These are phyloP conservation scores for Arctium minus DNA, from an alignment of 129 eudicot genomes.

Conservation along the genomic window DNA sequence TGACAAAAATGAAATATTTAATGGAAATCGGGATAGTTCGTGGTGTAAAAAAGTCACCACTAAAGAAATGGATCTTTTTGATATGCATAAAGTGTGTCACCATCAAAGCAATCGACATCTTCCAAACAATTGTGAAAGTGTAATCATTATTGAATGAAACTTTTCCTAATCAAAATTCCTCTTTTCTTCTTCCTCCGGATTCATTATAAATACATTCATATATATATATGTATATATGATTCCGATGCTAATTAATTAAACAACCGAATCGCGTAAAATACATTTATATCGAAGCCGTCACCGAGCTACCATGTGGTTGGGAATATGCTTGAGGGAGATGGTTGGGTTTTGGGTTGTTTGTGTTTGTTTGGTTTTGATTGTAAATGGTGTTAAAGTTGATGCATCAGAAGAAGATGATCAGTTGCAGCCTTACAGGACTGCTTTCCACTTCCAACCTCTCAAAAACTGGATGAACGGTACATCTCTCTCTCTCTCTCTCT, in stretches of 20 bases:
- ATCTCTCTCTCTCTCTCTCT: background rate
- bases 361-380: conserved; percentile 7
- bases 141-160: background rate
- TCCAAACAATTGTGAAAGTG: background rate
- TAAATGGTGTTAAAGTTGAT: conserved; percentile 13
- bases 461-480: conserved; percentile 72
- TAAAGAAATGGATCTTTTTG: background rate
- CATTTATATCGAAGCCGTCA: background rate
- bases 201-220: background rate
- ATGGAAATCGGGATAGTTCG: background rate
- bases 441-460: conserved; percentile 68
- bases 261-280: background rate
- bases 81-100: background rate
- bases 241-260: background rate
- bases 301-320: background rate
- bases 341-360: background rate
- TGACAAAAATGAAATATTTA: no score
- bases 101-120: conserved; percentile 9
- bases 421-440: conserved; percentile 56
- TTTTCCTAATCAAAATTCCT: conserved; percentile 9
- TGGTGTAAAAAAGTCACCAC: background rate
- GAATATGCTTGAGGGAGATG: conserved; percentile 1
- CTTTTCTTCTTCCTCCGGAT: background rate
- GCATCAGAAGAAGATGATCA: background rate
- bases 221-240: background rate